Base-by-base conservation (phyloP, 2,329 filamentous ascomycete species). In the Emericellopsis cladophorae region DNA sequence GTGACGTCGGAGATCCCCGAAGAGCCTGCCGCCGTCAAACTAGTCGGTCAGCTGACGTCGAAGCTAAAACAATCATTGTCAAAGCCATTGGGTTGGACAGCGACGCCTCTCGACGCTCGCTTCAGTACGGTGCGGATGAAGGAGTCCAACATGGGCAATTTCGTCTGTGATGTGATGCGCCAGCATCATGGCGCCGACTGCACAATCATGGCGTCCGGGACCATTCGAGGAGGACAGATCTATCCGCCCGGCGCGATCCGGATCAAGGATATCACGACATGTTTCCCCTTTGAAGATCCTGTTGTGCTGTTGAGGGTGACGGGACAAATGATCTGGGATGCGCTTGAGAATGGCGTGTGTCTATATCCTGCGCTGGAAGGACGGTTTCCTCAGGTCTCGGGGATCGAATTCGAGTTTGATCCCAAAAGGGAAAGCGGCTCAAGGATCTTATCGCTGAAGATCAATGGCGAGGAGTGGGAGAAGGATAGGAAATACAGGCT, bases 201-300 rank as follows among this genome's bases (percentile, higher is more conserved):
- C 54, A 76, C 79, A 24, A 69, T 94, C 46, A 92, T 94, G 79
- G 86, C 84, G 0, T 74, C 83, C 0, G 88, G 88, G 0, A 94
- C 88, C 0, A 86, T 94, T 40, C 76, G 88, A 12, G 88, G 87
- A 2, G 88, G 95, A 53, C 85, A 92, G 57, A 79, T 95, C 26
- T 95, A 94, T 51, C 79, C 86, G 0, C 84, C 86, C 0, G 88
- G 88, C 0, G 67, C 88, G 0, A 64, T 95, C 7, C 69, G 80
- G 21, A 64, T 94, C 44, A 85, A 85, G 52, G 86, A 93, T 51
- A 76, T 93, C n/a, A 75, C 88, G 43, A 84, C 84, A 39, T 94
- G 86, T 54, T 95, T 95, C 49, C 89, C 89, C 0, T 95, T 95
- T 50, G 88, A 95, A 54, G 88, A 95, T 47, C 87, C 88, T 0